A percentile compares a stretch with the other conserved stretches of the same genome.
Conservation (phyloP, 768 basidiomycete genomes). For the Xerocomus brunneocitrinus region DNA sequence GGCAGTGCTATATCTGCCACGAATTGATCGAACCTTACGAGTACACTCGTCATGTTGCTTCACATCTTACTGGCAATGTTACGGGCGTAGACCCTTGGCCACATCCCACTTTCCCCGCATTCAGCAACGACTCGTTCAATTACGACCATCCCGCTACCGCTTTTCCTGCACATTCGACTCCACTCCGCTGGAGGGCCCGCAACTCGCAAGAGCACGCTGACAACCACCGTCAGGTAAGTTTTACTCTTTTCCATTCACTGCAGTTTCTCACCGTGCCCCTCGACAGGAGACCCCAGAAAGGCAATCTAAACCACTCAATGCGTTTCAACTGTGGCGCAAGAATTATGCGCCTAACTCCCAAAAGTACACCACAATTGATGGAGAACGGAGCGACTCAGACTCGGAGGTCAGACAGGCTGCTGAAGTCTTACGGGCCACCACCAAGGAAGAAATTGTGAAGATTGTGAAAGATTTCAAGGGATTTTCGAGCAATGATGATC, state of each 20-base stretch:
- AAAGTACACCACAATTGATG: conserved; percentile 21
- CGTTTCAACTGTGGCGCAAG: conserved; percentile 14
- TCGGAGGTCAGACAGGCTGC: conserved; percentile 4
- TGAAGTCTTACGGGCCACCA: conserved; percentile 8
- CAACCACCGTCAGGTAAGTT: background rate
- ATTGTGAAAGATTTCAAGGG: conserved; percentile 19
- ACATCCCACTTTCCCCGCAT: background rate
- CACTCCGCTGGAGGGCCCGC: background rate
- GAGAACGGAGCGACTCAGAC: conserved; percentile 1
- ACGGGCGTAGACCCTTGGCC: background rate
- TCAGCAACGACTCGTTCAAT: background rate
- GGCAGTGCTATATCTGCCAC: conserved; percentile 16
- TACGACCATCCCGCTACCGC: background rate
- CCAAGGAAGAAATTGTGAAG: conserved; percentile 11
- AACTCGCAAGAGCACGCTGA: background rate
- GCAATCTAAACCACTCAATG: background rate
- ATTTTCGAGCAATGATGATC: background rate
- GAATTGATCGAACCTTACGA: conserved; percentile 7
- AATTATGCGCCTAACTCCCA: background rate
- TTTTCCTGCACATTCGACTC: background rate
- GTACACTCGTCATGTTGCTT: conserved; percentile 10
- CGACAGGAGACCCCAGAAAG: background rate
- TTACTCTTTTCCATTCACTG: background rate
- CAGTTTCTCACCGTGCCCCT: background rate
- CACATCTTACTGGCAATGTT: conserved; percentile 1